phyloP scores from a whole-genome alignment of 352 stramenopile species.

The Globisporangium viniferum region DNA sequence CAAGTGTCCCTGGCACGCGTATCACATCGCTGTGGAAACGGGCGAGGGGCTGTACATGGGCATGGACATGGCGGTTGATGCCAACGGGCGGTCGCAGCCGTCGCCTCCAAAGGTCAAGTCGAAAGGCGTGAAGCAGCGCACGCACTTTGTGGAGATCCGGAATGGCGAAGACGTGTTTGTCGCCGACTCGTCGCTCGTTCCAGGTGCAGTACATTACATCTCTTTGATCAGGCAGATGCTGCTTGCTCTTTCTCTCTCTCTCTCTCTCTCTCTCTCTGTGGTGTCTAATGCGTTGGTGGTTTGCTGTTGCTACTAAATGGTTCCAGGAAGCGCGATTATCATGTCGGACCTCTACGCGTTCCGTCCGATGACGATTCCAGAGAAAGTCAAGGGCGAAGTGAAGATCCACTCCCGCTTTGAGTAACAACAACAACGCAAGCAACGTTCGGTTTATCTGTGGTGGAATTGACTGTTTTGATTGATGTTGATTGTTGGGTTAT shows the following conservation, averaged over 20 bases:
- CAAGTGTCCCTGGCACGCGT: conserved; percentile 86
- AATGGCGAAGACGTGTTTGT: conserved; percentile 73
- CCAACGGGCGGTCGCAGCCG: conserved; percentile 42
- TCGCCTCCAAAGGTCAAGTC: conserved; percentile 64
- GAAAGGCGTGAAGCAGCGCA: conserved; percentile 85
- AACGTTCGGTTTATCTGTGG: background rate
- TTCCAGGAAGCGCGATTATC: conserved; percentile 32
- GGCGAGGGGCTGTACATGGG: conserved; percentile 86
- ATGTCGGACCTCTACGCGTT: conserved; percentile 80
- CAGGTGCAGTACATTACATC: conserved; percentile 24
- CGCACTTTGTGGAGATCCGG: conserved; percentile 71
- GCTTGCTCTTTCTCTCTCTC: too few species aligned
- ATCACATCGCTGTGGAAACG: conserved; percentile 77
- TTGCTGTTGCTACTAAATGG: background rate
- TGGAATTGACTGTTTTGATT: background rate
- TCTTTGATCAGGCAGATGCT: background rate
- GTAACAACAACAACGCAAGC: conserved; percentile 19
- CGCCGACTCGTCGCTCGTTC: conserved; percentile 66
- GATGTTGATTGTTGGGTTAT: background rate
- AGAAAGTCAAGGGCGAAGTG: conserved; percentile 40
- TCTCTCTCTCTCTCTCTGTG: too few species aligned
- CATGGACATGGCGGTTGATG: conserved; percentile 63
- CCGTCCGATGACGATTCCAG: conserved; percentile 38
- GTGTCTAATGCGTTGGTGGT: background rate
- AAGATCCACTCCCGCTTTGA: conserved; percentile 74